Conservation (phyloP, 306 rosid genomes). For the Ziziphus jujuba region DNA sequence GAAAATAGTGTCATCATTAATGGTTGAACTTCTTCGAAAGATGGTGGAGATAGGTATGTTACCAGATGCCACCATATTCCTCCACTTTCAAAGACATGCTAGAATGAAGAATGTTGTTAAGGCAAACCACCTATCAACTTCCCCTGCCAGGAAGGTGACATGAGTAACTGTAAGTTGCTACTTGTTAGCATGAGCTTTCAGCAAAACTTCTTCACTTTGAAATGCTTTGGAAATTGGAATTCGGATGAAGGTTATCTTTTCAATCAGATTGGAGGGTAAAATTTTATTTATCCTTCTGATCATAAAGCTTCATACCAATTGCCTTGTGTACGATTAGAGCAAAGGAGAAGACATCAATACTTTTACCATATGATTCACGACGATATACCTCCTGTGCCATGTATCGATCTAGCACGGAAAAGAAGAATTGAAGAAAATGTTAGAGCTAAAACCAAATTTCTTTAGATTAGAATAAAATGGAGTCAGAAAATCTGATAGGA, state of each 20-base stretch:
- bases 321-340: conserved; percentile 29
- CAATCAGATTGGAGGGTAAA: neutral
- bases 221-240: too few relatives aligned
- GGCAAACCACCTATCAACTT: too few relatives aligned
- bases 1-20: too few relatives aligned
- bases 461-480: neutral
- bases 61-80: too few relatives aligned
- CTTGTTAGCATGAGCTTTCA: too few relatives aligned
- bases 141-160: too few relatives aligned
- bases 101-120: too few relatives aligned
- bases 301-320: neutral
- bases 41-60: too few relatives aligned
- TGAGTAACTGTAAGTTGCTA: too few relatives aligned
- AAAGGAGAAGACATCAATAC: conserved; percentile 29
- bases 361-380: conserved; percentile 28
- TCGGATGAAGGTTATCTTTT: neutral
- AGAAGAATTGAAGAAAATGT: neutral
- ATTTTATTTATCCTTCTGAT: neutral
- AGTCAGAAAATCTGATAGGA: conserved; percentile 25
- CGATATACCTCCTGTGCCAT: conserved; percentile 39
- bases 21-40: too few relatives aligned
- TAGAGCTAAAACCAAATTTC: neutral
- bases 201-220: too few relatives aligned
- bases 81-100: too few relatives aligned
- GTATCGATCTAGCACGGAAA: conserved; percentile 21